Percentiles rank a stretch among this genome's conserved stretches.
These are phyloP conservation scores for Tulasnella sp. DNA, from an alignment of 768 basidiomycete species.

Conservation along the genomic window DNA sequence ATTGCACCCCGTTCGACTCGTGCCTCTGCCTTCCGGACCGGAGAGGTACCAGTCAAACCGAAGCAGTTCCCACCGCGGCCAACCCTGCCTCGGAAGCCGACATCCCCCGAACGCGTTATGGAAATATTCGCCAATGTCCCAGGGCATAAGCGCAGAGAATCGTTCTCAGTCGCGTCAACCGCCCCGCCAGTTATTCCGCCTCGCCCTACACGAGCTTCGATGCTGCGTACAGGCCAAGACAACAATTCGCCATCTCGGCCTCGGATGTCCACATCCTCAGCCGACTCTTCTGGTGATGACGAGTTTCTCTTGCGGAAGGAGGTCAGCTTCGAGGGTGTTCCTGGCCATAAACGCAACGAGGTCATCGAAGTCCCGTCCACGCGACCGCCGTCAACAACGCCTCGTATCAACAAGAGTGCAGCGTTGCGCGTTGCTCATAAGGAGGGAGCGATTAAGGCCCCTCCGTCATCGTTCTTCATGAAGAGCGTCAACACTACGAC, in stretches of 20 bases:
- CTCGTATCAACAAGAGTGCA: slow-evolving; percentile 32
- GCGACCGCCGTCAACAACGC: slow-evolving; percentile 55
- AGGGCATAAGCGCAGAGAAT: slow-evolving; percentile 20
- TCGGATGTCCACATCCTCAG: too few relatives aligned
- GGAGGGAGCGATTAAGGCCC: slow-evolving; percentile 25
- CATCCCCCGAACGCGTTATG: background rate
- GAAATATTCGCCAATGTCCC: slow-evolving; percentile 19
- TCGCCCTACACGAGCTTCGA: slow-evolving; percentile 61
- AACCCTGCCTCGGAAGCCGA: background rate
- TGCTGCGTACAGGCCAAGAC: slow-evolving; percentile 52
- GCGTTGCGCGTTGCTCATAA: slow-evolving; percentile 25
- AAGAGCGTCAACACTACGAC: slow-evolving; percentile 27
- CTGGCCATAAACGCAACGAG: slow-evolving; percentile 64
- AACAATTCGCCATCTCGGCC: slow-evolving; percentile 39
- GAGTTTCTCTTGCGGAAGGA: slow-evolving; percentile 36
- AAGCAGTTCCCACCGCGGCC: slow-evolving; percentile 31
- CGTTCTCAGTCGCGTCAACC: slow-evolving; percentile 20
- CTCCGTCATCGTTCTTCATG: slow-evolving; percentile 48
- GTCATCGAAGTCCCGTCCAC: slow-evolving; percentile 64
- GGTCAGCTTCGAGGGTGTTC: slow-evolving; percentile 61
- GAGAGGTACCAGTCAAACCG: slow-evolving; percentile 36
- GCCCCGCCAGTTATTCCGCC: slow-evolving; percentile 57
- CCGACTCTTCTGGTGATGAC: background rate
- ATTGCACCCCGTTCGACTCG: slow-evolving; percentile 68
- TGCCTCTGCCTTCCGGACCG: slow-evolving; percentile 61